Conservation (phyloP, 1,284 basidiomycete genomes). For the Amylostereum areolatum region DNA sequence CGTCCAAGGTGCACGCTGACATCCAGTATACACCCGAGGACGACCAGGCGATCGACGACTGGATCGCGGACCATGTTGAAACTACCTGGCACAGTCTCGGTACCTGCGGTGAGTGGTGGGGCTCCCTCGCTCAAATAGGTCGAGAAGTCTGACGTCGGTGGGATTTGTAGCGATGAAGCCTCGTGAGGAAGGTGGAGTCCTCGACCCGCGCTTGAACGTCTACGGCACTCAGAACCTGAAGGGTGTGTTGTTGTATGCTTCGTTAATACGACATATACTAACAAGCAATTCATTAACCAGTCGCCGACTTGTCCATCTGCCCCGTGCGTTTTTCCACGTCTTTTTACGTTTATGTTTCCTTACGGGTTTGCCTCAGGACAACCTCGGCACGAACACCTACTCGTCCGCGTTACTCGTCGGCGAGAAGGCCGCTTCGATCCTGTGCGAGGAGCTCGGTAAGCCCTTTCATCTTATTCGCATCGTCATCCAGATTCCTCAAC, state of each 20-base stretch:
- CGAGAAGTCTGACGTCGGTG: slow-evolving; percentile 13
- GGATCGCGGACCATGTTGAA: slow-evolving; percentile 65
- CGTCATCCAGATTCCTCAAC: too few species aligned
- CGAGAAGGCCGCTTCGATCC: slow-evolving; percentile 59
- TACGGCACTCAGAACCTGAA: slow-evolving; percentile 71
- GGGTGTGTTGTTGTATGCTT: slow-evolving; percentile 32
- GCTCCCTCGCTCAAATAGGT: too few species aligned
- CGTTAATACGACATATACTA: too few species aligned
- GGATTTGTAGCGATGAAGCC: slow-evolving; percentile 63
- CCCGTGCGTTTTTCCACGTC: slow-evolving; percentile 34
- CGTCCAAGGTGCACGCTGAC: slow-evolving; percentile 55
- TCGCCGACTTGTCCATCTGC: slow-evolving; percentile 65
- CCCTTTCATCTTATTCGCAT: not conserved
- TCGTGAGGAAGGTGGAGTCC: slow-evolving; percentile 69
- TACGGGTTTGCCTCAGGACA: slow-evolving; percentile 37
- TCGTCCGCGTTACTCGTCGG: slow-evolving; percentile 63
- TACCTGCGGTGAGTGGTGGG: slow-evolving; percentile 39
- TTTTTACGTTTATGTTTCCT: not conserved
- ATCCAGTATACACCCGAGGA: slow-evolving; percentile 61
- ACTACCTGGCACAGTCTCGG: slow-evolving; percentile 73
- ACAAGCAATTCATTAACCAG: too few species aligned
- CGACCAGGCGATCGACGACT: slow-evolving; percentile 65
- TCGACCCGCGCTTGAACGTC: slow-evolving; percentile 67
- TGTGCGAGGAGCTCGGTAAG: slow-evolving; percentile 61
- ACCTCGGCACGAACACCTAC: slow-evolving; percentile 69